phyloP scores from a whole-genome alignment of 2,329 filamentous ascomycete species.

The Lecanosticta acicola region DNA sequence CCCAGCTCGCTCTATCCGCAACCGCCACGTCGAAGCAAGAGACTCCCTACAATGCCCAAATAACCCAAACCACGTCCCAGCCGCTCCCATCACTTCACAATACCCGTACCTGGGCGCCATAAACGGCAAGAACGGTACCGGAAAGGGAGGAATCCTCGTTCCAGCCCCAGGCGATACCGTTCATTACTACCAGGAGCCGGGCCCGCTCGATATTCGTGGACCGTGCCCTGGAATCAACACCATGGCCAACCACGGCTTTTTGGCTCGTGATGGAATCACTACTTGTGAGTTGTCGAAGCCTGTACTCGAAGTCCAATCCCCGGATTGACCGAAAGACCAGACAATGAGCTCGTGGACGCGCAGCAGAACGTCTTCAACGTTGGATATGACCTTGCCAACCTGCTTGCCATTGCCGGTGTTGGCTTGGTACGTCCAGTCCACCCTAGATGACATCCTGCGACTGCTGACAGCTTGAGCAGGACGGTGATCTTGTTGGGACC shows the following conservation, averaged over 20 bases:
- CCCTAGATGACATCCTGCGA: constrained; percentile 35
- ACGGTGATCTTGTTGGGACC: constrained; percentile 38
- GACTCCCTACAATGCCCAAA: constrained; percentile 32
- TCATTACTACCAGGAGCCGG: constrained; percentile 35
- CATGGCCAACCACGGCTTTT: constrained; percentile 41
- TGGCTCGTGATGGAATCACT: constrained; percentile 40
- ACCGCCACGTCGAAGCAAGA: not conserved
- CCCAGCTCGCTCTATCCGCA: not conserved
- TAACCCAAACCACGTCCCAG: constrained; percentile 37
- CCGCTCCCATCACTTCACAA: constrained; percentile 31
- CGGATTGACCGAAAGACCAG: too few relatives aligned
- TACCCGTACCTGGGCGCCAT: constrained; percentile 34
- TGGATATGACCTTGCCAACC: constrained; percentile 38
- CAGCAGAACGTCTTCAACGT: constrained; percentile 45
- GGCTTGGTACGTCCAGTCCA: too few relatives aligned
- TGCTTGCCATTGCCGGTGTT: constrained; percentile 39
- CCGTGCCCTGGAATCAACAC: constrained; percentile 35
- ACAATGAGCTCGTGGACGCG: constrained; percentile 39
- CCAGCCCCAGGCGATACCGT: constrained; percentile 37
- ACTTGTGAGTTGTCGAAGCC: too few relatives aligned
- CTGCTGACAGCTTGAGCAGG: too few relatives aligned
- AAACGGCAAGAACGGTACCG: constrained; percentile 32
- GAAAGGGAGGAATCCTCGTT: constrained; percentile 16
- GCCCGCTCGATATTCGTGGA: constrained; percentile 38
- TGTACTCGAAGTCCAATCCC: too few relatives aligned